A percentile compares a stretch with the other conserved stretches of the same genome.
These are phyloP conservation scores for Pseudoturritis turrita DNA, from an alignment of 345 rosid species.

Conservation along the genomic window DNA sequence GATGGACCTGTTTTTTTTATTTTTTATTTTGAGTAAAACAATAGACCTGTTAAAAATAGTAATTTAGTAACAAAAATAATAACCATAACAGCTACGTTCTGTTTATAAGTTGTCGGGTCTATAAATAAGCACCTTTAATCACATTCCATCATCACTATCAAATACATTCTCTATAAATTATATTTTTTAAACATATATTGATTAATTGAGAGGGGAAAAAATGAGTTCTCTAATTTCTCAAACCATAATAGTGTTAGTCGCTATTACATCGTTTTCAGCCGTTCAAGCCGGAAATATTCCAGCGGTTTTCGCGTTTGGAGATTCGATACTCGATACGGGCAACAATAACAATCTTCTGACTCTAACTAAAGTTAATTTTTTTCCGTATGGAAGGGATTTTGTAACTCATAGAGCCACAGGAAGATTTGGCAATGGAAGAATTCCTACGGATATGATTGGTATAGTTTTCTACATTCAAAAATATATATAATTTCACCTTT, in stretches of 20 bases:
- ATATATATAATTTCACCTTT: not conserved
- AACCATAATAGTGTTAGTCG: not conserved
- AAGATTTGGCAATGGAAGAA: conserved; percentile 36
- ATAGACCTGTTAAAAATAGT: conserved; percentile 5
- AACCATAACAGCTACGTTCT: not conserved
- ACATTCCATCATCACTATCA: not conserved
- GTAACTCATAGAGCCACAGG: conserved; percentile 25
- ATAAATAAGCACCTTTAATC: not conserved
- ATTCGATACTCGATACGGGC: conserved; percentile 42
- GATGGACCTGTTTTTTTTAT: not conserved
- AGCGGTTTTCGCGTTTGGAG: conserved; percentile 37
- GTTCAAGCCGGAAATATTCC: conserved; percentile 21
- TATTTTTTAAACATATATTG: too few relatives aligned
- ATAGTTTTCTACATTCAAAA: not conserved
- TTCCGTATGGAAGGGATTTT: conserved; percentile 37
- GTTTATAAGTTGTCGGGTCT: not conserved
- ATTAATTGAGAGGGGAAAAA: too few relatives aligned
- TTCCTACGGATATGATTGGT: conserved; percentile 39
- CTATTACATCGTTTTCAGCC: not conserved
- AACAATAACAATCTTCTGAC: conserved; percentile 29
- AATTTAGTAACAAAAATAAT: not conserved
- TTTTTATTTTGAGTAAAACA: too few relatives aligned
- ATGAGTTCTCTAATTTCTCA: not conserved
- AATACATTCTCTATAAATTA: not conserved
- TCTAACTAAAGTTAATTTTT: conserved; percentile 26